phyloP scores from a whole-genome alignment of 1,284 basidiomycete genomes.

The Mixia osmundae region DNA sequence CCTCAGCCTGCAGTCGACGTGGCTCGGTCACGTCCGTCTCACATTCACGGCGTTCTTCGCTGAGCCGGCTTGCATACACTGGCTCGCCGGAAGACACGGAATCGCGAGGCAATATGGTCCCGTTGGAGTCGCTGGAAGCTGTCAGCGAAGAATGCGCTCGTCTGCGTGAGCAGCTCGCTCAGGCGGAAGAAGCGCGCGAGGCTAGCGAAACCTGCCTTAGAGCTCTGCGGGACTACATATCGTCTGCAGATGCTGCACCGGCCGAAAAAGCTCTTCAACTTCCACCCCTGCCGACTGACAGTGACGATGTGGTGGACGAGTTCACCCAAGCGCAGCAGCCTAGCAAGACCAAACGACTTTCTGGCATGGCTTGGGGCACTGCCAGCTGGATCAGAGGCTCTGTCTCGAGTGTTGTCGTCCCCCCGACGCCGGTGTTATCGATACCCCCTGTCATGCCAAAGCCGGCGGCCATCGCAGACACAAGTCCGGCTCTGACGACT shows the following conservation, averaged over 20 bases:
- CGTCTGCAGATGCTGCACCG: slow-evolving; percentile 16
- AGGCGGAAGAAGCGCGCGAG: slow-evolving; percentile 55
- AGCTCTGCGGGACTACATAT: slow-evolving; percentile 61
- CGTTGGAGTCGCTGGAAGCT: slow-evolving; percentile 33
- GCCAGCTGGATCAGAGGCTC: no score
- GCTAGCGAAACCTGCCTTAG: slow-evolving; percentile 67
- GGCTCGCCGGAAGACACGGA: slow-evolving; percentile 2
- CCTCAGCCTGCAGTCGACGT: no score
- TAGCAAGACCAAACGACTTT: no score
- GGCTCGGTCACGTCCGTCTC: no score
- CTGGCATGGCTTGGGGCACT: no score
- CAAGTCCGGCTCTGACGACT: no score
- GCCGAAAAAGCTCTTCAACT: slow-evolving; percentile 24
- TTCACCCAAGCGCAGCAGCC: no score
- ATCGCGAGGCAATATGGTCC: slow-evolving; percentile 32
- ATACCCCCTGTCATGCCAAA: no score
- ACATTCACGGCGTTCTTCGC: neutral
- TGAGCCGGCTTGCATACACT: slow-evolving; percentile 1
- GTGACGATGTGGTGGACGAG: slow-evolving; percentile 25
- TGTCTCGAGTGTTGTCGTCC: no score
- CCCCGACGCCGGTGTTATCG: no score
- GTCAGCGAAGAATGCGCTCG: slow-evolving; percentile 30
- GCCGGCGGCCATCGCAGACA: no score
- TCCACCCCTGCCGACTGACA: slow-evolving; percentile 35
- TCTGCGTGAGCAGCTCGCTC: slow-evolving; percentile 30